Evolutionary conservation across 306 rosid genomes (phyloP).

Genomic region (Chamaecrista fasciculata): DNA sequence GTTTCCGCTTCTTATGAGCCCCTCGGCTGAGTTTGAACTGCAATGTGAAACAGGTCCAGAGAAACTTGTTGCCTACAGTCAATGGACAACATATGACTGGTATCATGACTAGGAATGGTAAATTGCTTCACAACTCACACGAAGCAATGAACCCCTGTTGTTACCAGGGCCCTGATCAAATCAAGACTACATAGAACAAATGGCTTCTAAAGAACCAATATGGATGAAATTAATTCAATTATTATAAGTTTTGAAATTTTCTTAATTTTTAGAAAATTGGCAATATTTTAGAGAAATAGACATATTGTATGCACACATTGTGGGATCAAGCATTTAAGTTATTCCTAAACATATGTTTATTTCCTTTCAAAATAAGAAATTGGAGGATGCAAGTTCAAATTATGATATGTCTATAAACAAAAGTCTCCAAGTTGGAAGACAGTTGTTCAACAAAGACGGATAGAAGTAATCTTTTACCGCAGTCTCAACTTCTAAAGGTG

Average conservation of each 20-base stretch:
- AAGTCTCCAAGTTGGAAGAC: conserved; percentile 4
- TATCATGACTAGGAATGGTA: conserved; percentile 14
- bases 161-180: conserved; percentile 7
- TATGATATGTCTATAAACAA: background rate
- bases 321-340: background rate
- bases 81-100: conserved; percentile 13
- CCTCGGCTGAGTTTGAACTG: conserved; percentile 42
- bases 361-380: background rate
- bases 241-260: no score
- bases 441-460: conserved; percentile 19
- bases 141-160: conserved; percentile 12
- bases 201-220: conserved; percentile 5
- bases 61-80: conserved; percentile 41
- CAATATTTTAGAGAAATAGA: no score
- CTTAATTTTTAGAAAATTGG: background rate
- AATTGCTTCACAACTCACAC: conserved; percentile 23
- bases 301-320: background rate
- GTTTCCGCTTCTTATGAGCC: conserved; percentile 32
- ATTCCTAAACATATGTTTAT: background rate
- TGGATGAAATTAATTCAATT: conserved; percentile 10
- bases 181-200: background rate
- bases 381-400: background rate
- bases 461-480: conserved; percentile 34
- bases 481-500: conserved; percentile 37
- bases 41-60: conserved; percentile 41